These are phyloP conservation scores for Fusarium tanahbumbuense DNA, from an alignment of 2,329 filamentous ascomycete species.

Conservation along the genomic window DNA sequence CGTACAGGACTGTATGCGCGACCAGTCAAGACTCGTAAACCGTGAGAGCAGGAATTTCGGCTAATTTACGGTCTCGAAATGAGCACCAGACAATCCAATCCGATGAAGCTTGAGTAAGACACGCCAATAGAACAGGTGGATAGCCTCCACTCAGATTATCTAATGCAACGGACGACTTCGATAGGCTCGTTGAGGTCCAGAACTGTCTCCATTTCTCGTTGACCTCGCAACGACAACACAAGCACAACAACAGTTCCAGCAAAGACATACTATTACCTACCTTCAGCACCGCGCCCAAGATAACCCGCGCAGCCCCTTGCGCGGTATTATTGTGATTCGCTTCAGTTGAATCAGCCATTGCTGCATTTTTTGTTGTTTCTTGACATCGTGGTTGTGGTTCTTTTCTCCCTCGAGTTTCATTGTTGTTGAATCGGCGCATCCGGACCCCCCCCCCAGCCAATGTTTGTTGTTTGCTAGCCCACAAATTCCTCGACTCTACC, in stretches of 20 bases:
- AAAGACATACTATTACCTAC: slow-evolving; percentile 46
- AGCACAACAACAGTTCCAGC: slow-evolving; percentile 53
- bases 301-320: slow-evolving; percentile 32
- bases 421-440: slow-evolving; percentile 48
- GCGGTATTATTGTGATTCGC: slow-evolving; percentile 22
- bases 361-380: slow-evolving; percentile 21
- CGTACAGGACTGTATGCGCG: slow-evolving; percentile 19
- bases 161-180: slow-evolving; percentile 34
- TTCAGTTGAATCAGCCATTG: slow-evolving; percentile 14
- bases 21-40: slow-evolving; percentile 34
- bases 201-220: slow-evolving; percentile 47
- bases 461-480: slow-evolving; percentile 55
- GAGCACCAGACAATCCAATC: slow-evolving; percentile 1
- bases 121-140: slow-evolving; percentile 33
- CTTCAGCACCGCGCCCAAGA: slow-evolving; percentile 47
- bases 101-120: slow-evolving; percentile 18
- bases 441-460: slow-evolving; percentile 49
- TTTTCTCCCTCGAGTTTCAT: slow-evolving; percentile 29
- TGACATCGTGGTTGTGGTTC: slow-evolving; percentile 25
- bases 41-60: slow-evolving; percentile 42
- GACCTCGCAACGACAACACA: slow-evolving; percentile 59
- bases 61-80: slow-evolving; percentile 40
- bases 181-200: slow-evolving; percentile 31
- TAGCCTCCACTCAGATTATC: slow-evolving; percentile 26
- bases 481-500: slow-evolving; percentile 46